A percentile compares a stretch with the other conserved stretches of the same genome.
Conservation (phyloP, 2,329 filamentous ascomycete genomes). For the Sporothrix pseudoabietina region DNA sequence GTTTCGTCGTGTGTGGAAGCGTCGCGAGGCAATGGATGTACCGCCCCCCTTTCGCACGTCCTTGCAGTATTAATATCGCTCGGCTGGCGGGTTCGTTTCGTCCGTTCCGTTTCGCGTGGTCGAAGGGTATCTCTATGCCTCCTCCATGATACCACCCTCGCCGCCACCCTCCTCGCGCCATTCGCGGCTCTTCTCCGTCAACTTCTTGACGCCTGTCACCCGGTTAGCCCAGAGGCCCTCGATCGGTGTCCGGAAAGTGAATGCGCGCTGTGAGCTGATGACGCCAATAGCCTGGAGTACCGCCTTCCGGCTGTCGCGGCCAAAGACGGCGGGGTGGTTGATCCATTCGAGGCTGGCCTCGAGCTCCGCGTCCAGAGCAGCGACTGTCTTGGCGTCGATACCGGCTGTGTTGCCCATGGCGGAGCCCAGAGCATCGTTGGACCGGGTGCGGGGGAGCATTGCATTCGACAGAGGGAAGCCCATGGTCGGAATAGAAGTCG, state of each 20-base stretch:
- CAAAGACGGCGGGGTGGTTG: slow-evolving; percentile 92
- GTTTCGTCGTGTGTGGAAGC: slow-evolving; percentile 20
- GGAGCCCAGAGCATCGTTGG: slow-evolving; percentile 61
- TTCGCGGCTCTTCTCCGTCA: slow-evolving; percentile 82
- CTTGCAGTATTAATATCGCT: slow-evolving; percentile 2
- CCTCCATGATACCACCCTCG: slow-evolving; percentile 64
- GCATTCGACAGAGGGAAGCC: slow-evolving; percentile 43
- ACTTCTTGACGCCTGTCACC: slow-evolving; percentile 74
- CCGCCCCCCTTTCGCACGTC: too few species aligned
- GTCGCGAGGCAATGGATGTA: neutral
- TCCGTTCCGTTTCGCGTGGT: neutral
- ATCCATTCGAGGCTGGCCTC: slow-evolving; percentile 96
- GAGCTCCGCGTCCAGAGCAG: slow-evolving; percentile 86
- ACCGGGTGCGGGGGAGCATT: slow-evolving; percentile 55
- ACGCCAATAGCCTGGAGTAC: slow-evolving; percentile 96
- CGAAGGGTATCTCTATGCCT: slow-evolving; percentile 46
- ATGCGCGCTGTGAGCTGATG: slow-evolving; percentile 90
- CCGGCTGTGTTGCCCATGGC: slow-evolving; percentile 57
- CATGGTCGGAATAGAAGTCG: slow-evolving; percentile 47
- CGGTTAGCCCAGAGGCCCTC: slow-evolving; percentile 88
- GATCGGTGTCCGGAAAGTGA: slow-evolving; percentile 87
- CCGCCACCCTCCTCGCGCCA: slow-evolving; percentile 89
- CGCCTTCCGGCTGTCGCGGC: slow-evolving; percentile 89
- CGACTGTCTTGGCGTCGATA: slow-evolving; percentile 81
- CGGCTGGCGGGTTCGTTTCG: neutral